phyloP scores from a whole-genome alignment of 2,329 filamentous ascomycete genomes.

The Fusarium secorum region DNA sequence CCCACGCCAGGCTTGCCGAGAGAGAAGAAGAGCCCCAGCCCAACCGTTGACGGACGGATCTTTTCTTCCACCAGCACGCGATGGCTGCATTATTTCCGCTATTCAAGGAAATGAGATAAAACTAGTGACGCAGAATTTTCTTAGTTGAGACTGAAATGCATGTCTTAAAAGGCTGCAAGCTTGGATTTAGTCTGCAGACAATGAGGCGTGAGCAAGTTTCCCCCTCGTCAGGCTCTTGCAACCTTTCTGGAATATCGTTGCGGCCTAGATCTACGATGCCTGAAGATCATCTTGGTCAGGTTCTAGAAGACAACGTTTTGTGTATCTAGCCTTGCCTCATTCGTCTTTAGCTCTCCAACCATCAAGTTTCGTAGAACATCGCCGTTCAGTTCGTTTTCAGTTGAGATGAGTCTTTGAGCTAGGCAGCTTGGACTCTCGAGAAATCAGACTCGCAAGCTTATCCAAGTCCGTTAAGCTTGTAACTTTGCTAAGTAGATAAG shows the following conservation, averaged over 20 bases:
- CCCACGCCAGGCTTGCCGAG: constrained; percentile 7
- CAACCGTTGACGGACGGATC: constrained; percentile 14
- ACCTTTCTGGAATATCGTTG: not conserved
- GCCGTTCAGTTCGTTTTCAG: not conserved
- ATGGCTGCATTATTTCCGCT: constrained; percentile 28
- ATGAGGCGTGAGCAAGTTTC: not conserved
- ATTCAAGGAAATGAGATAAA: not conserved
- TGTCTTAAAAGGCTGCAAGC: not conserved
- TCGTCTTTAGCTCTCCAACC: not conserved
- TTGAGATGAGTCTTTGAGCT: not conserved
- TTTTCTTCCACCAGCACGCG: constrained; percentile 18
- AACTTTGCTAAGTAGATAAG: not conserved
- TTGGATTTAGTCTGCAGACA: not conserved
- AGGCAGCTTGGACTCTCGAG: not conserved
- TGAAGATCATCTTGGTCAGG: constrained; percentile 10
- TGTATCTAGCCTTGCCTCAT: not conserved
- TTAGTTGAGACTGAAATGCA: not conserved
- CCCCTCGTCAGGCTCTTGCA: not conserved
- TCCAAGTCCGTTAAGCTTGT: not conserved
- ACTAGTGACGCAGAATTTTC: not conserved
- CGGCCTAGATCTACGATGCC: constrained; percentile 20
- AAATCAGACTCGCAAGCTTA: constrained; percentile 11
- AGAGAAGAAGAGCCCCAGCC: not conserved
- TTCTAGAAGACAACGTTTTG: constrained; percentile 17
- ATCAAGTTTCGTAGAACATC: not conserved